phyloP scores from a whole-genome alignment of 352 stramenopile genomes.

The Pilasporangium apinafurcum region DNA sequence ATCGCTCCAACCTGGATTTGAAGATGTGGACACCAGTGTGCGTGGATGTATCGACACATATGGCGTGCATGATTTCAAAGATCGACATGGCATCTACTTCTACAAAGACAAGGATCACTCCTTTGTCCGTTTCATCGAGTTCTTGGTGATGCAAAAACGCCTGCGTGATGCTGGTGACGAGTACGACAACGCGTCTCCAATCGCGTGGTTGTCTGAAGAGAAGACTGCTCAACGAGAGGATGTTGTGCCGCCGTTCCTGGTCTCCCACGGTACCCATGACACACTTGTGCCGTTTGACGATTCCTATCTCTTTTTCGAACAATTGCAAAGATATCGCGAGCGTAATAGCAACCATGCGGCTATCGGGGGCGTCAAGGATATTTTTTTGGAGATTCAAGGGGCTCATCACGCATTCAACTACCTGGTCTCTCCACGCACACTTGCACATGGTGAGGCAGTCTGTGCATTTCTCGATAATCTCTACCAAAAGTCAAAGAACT shows the following conservation, averaged over 20 bases:
- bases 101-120: conserved; percentile 29
- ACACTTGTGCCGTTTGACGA: conserved; percentile 51
- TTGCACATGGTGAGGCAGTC: conserved; percentile 47
- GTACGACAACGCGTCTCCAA: conserved; percentile 44
- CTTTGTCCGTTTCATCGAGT: conserved; percentile 40
- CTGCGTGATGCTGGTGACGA: conserved; percentile 33
- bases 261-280: conserved; percentile 52
- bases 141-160: conserved; percentile 59
- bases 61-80: conserved; percentile 51
- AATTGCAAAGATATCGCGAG: conserved; percentile 31
- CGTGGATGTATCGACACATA: conserved; percentile 50
- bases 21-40: conserved; percentile 57
- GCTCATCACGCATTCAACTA: conserved; percentile 65
- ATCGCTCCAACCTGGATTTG: conserved; percentile 46
- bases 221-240: conserved; percentile 6
- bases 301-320: conserved; percentile 49
- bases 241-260: conserved; percentile 48
- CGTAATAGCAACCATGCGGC: conserved; percentile 11
- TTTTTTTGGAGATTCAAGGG: conserved; percentile 47
- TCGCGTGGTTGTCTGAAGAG: conserved; percentile 31
- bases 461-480: conserved; percentile 51
- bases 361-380: conserved; percentile 31
- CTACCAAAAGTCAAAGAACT: conserved; percentile 30
- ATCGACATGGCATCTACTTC: conserved; percentile 49
- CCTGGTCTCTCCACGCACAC: conserved; percentile 38